Base-by-base conservation (phyloP, 176 grass and related monocot genomes). In the Rhynchospora tenuis region DNA sequence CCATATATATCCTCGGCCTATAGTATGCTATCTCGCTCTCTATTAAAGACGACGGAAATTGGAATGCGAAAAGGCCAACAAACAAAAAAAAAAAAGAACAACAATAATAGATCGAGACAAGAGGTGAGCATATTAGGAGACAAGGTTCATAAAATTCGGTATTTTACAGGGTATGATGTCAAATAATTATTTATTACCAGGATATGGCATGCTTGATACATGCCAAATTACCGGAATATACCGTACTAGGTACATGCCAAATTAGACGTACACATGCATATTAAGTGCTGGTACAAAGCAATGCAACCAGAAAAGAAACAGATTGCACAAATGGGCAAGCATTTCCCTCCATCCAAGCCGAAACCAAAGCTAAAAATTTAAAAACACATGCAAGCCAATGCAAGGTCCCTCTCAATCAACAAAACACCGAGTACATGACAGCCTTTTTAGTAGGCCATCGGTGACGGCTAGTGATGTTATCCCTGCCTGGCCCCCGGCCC, bases 371-470 rank as follows among this genome's bases (percentile, higher is more conserved):
- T n/a, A 81, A 64, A 64, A 38, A 38, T 38, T 38, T 38, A 38
- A 38, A 65, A 59, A 59, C n/a, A 81, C 79, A 50, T 14, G 23
- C 5, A 14, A 81, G 23, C 56, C 31, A 81, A 81, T 63, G 79
- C 20, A 81, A 58, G 55, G 79, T 74, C 70, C 22, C 45, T 50
- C n/a, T 74, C 45, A 12, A 74, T 51, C 70, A 45, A 74, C 56
- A 73, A 73, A 50, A 50, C 45, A 81, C 20, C n/a, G 2, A 81
- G 44, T 81, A 45, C 57, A 60, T 60, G 54, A 81, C 79, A 59
- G 50, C 58, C 15, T 80, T 81, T 81, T 65, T 27, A 64, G 79
- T 81, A 64, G 79, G 79, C 79, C 79, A 79, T 4, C 17, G 15
- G 51, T 27, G 51, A 60, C 31, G 2, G 6, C 27, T 38, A 67